Percentiles rank a stretch among this genome's conserved stretches.
phyloP scores from a whole-genome alignment of 352 stramenopile genomes.

The Phytophthora kernoviae region DNA sequence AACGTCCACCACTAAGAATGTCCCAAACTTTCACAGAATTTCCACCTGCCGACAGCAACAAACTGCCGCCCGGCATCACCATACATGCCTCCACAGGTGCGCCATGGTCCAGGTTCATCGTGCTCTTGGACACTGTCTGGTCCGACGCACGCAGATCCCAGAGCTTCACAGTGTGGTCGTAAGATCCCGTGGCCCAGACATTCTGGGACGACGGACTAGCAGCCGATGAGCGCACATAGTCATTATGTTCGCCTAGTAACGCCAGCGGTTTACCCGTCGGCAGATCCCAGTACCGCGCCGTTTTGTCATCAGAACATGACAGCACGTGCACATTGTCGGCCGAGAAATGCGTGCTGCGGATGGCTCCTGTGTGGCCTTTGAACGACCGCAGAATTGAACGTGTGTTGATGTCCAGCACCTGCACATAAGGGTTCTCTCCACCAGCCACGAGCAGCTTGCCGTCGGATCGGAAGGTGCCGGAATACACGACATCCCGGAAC shows the following conservation, averaged over 20 bases:
- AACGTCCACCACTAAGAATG: conserved; percentile 81
- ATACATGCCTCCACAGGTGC: conserved; percentile 89
- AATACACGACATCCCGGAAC: conserved; percentile 89
- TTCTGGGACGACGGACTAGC: conserved; percentile 75
- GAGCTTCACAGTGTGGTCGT: conserved; percentile 93
- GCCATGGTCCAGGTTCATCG: conserved; percentile 80
- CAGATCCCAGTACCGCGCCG: conserved; percentile 88
- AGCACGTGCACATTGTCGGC: conserved; percentile 87
- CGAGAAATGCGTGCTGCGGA: conserved; percentile 83
- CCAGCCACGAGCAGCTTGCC: conserved; percentile 89
- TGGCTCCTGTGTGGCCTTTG: conserved; percentile 81
- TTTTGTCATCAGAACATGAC: conserved; percentile 92
- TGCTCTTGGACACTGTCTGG: conserved; percentile 59
- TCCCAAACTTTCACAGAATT: conserved; percentile 95
- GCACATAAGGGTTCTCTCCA: conserved; percentile 72
- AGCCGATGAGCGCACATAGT: conserved; percentile 87
- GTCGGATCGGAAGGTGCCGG: conserved; percentile 85
- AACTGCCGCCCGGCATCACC: conserved; percentile 82
- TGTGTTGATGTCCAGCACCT: conserved; percentile 87
- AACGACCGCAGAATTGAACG: conserved; percentile 87
- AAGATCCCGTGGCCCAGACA: conserved; percentile 89
- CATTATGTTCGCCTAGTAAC: conserved; percentile 81
- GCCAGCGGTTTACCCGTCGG: conserved; percentile 79
- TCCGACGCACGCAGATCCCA: conserved; percentile 91
- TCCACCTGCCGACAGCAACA: conserved; percentile 86